Evolutionary conservation across 2,329 filamentous ascomycete genomes (phyloP).

Genomic region (Penicillium sp.): DNA sequence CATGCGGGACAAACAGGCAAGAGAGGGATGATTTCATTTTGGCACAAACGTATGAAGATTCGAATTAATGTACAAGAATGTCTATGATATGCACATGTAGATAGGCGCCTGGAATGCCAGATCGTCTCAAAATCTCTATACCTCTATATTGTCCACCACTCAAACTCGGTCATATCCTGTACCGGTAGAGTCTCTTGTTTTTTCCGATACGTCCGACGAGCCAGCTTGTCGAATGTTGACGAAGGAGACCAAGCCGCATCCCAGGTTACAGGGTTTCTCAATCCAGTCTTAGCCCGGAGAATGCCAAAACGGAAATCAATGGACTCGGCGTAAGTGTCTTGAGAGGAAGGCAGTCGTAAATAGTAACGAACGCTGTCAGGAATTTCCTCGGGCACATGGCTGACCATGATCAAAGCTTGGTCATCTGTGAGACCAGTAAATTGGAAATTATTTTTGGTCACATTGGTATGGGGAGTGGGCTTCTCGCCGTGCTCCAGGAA

Average conservation of each 20-base stretch:
- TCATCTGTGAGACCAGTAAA: conserved; percentile 60
- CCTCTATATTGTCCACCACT: conserved; percentile 7
- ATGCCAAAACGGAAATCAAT: conserved; percentile 36
- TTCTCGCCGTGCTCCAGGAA: conserved; percentile 70
- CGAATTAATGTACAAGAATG: conserved; percentile 3
- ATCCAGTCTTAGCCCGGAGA: conserved; percentile 19
- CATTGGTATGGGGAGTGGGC: conserved; percentile 40
- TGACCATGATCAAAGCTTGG: conserved; percentile 89
- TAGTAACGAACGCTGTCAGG: conserved; percentile 79
- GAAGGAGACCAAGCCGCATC: conserved; percentile 30
- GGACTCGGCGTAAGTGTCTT: conserved; percentile 18
- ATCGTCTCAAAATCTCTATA: not conserved
- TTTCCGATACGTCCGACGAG: not conserved
- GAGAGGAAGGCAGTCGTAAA: conserved; percentile 68
- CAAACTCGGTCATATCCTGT: conserved; percentile 2
- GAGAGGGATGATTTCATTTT: not conserved
- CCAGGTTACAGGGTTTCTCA: conserved; percentile 30
- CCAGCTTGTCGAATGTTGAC: conserved; percentile 10
- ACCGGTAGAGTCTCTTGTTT: not conserved
- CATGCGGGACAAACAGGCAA: too few species aligned
- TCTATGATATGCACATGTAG: not conserved
- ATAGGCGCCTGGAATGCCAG: not conserved
- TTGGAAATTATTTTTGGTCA: conserved; percentile 15
- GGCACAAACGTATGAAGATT: not conserved
- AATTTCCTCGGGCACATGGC: conserved; percentile 86